A percentile compares a stretch with the other conserved stretches of the same genome.
phyloP scores from a whole-genome alignment of 2,329 filamentous ascomycete species.

The Alternaria novae-zelandiae region DNA sequence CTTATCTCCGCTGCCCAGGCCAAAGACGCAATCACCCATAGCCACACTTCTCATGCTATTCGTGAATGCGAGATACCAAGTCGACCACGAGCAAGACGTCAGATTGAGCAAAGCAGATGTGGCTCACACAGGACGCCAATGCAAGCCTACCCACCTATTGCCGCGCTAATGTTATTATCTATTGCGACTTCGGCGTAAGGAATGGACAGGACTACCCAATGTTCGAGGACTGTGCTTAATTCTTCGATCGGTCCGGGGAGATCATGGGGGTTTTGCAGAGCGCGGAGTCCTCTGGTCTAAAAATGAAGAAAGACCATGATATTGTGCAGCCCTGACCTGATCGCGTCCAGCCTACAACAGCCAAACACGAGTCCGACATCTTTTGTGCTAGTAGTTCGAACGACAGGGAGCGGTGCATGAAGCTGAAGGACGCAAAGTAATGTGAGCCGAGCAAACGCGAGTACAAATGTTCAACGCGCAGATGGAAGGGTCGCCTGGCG shows the following conservation, averaged over 20 bases:
- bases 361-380: background rate
- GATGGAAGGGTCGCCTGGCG: background rate
- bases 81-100: no score
- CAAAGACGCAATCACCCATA: conserved; percentile 41
- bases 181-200: background rate
- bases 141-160: background rate
- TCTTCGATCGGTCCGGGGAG: background rate
- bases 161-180: background rate
- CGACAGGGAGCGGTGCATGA: background rate
- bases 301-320: background rate
- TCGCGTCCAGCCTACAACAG: background rate
- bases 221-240: background rate
- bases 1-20: conserved; percentile 46
- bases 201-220: background rate
- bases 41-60: conserved; percentile 54
- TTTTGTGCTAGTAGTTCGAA: background rate
- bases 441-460: background rate
- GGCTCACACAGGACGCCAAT: background rate
- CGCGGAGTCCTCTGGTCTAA: background rate
- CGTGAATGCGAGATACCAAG: conserved; percentile 38
- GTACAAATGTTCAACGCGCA: background rate
- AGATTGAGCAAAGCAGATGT: background rate
- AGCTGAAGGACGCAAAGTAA: background rate
- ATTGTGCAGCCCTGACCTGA: background rate
- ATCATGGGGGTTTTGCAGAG: background rate